Conservation (phyloP, 805 yeast genomes). For the Vanderwaltozyma polyspora region DNA sequence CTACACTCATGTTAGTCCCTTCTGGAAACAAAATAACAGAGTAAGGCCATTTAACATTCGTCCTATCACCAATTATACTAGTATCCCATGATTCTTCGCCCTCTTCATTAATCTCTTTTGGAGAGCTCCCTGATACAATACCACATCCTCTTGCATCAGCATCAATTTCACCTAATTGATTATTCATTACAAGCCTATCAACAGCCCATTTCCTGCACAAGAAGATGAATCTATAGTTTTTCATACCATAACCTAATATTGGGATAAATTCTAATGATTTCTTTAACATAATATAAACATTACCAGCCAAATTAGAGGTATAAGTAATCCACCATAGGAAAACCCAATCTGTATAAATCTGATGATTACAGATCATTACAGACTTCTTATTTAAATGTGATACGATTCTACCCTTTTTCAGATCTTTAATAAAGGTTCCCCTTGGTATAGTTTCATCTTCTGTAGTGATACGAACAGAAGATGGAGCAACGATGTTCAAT, state of each 20-base stretch:
- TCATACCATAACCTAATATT: conserved; percentile 78
- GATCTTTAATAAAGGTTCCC: conserved; percentile 23
- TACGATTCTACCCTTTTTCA: conserved; percentile 14
- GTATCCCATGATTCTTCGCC: conserved; percentile 18
- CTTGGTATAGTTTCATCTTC: conserved; percentile 29
- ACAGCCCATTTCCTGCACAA: conserved; percentile 77
- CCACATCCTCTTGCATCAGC: conserved; percentile 50
- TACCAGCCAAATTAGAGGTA: conserved; percentile 52
- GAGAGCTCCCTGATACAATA: conserved; percentile 32
- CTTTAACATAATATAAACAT: conserved; percentile 65
- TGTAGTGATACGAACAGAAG: conserved; percentile 40
- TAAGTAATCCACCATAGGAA: conserved; percentile 80
- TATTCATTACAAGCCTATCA: conserved; percentile 52
- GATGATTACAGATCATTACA: conserved; percentile 79
- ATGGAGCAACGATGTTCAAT: conserved; percentile 41
- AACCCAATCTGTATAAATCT: conserved; percentile 89
- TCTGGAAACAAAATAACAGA: conserved; percentile 81
- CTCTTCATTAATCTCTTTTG: conserved; percentile 19
- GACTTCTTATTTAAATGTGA: conserved; percentile 39
- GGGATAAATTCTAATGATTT: conserved; percentile 64
- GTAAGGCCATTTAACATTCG: conserved; percentile 40
- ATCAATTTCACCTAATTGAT: conserved; percentile 45
- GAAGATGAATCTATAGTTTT: conserved; percentile 62
- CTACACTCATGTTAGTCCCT: conserved; percentile 74
- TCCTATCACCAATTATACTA: conserved; percentile 5